Evolutionary conservation across 2,329 filamentous ascomycete genomes (phyloP).

Genomic region (Lecanicillium sp.): DNA sequence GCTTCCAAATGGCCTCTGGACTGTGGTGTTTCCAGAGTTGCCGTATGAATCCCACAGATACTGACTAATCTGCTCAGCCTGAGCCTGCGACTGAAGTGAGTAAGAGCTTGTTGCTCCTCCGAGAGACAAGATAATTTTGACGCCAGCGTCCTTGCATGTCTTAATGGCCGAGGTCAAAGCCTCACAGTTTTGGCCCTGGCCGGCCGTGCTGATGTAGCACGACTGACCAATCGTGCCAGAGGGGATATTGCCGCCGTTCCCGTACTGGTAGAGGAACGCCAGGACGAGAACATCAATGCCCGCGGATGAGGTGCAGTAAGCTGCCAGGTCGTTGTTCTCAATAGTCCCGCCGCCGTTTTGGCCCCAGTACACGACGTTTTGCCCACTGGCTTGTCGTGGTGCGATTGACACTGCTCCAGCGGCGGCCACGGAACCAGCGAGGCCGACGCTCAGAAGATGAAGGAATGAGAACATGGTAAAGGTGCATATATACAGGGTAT

Average conservation of each 20-base stretch:
- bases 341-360: slow-evolving; percentile 17
- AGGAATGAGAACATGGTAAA: slow-evolving; percentile 10
- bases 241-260: slow-evolving; percentile 24
- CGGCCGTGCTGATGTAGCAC: slow-evolving; percentile 24
- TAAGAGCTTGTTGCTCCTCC: slow-evolving; percentile 13
- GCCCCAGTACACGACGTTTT: slow-evolving; percentile 25
- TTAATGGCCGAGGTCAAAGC: slow-evolving; percentile 13
- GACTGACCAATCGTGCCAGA: slow-evolving; percentile 31
- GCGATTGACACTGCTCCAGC: slow-evolving; percentile 7
- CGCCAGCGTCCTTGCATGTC: slow-evolving; percentile 14
- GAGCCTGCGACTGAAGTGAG: slow-evolving; percentile 11
- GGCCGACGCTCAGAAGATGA: slow-evolving; percentile 10
- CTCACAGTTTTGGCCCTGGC: slow-evolving; percentile 22
- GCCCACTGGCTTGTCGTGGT: slow-evolving; percentile 13
- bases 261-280: slow-evolving; percentile 32
- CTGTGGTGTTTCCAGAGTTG: slow-evolving; percentile 7
- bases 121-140: slow-evolving; percentile 12
- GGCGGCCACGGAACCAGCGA: slow-evolving; percentile 11
- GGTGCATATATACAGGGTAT: too few relatives aligned
- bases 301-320: slow-evolving; percentile 27
- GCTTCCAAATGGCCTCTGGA: slow-evolving; percentile 13
- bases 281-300: slow-evolving; percentile 36
- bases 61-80: slow-evolving; percentile 15
- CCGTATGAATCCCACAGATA: slow-evolving; percentile 16
- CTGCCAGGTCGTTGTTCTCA: slow-evolving; percentile 27